Evolutionary conservation across 1,284 basidiomycete genomes (phyloP), one percentile per base, ranked within the genome.

Genomic region (Tilletiopsis washingtonensis): DNA sequence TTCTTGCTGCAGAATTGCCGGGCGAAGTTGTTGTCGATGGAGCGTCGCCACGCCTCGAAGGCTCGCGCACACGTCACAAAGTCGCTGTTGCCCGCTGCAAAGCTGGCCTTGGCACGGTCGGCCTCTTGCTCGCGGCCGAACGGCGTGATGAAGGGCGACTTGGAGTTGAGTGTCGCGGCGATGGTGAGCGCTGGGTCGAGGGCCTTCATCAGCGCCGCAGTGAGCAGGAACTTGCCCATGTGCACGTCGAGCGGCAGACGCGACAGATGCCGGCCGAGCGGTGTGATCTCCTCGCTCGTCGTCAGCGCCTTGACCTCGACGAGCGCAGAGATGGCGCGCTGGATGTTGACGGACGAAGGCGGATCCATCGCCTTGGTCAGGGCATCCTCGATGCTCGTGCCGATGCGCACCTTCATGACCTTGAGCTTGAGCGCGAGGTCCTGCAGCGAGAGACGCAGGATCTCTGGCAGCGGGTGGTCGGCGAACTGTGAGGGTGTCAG

Each of bases 161-260:
- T 97, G 3, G 88, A 85, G 71, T 89, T 96, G 26, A 97, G 77
- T 0, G 89, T 83, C 2, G 93, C 74, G 1, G 91, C 91, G 53
- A 98, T 91, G 1, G 93, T 96, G 45, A 99, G 77, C 12, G 91
- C 94, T 1, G 93, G 88, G 71, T 97, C 94, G 50, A 98, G 76
- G 70, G 93, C 97, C 45, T 82, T 82, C 75, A 98, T 88, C 23
- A 91, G 73, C 1, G 86, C 84, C 0, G 91, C 86, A 24, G 86
- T 82, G 24, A 98, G 78, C 19, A 98, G 77, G 73, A 98, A 89
- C 76, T 98, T 97, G 44, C 88, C 91, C 17, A 98, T 81, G 71
- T 98, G 90, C 24, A 98, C 91, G 69, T 99, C 94, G 42, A 88
- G 89, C 0, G 94, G 94, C 40, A 99, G 78, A 71, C 89, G 88